Evolutionary conservation across 306 rosid genomes (phyloP).

Genomic region (Ochetophila trinervis): DNA sequence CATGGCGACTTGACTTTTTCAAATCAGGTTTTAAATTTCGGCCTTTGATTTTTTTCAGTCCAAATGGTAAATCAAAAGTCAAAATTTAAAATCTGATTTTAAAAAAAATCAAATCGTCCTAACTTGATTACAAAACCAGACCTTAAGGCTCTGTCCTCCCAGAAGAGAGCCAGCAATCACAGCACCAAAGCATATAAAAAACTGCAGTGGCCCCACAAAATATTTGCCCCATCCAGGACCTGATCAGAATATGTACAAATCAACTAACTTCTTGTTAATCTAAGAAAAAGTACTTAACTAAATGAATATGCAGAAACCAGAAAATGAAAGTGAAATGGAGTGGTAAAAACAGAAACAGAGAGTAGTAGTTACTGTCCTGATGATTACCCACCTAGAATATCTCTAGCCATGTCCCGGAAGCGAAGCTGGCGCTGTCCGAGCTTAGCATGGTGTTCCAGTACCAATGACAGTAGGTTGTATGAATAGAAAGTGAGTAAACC

Average conservation of each 20-base stretch:
- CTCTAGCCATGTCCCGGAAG: conserved; percentile 65
- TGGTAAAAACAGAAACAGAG: background rate
- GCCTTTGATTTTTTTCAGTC: too few relatives aligned
- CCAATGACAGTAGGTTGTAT: conserved; percentile 64
- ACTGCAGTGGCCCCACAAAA: conserved; percentile 68
- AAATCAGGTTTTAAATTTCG: too few relatives aligned
- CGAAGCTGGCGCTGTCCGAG: conserved; percentile 73
- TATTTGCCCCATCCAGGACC: conserved; percentile 77
- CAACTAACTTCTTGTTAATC: too few relatives aligned
- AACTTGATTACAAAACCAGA: background rate
- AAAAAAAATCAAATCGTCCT: too few relatives aligned
- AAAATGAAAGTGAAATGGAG: background rate
- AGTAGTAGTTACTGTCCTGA: background rate
- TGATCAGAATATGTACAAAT: conserved; percentile 17
- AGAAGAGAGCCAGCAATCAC: conserved; percentile 65
- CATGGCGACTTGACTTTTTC: too few relatives aligned
- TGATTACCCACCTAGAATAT: conserved; percentile 47
- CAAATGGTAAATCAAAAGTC: too few relatives aligned
- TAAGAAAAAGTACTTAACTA: background rate
- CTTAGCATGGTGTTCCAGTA: conserved; percentile 65
- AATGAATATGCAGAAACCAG: background rate
- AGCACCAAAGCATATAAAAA: conserved; percentile 59
- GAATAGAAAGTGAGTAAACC: conserved; percentile 65
- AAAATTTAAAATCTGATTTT: too few relatives aligned
- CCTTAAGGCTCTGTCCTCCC: conserved; percentile 80